Evolutionary conservation across 805 yeast species (phyloP).

Genomic region (Saturnispora gosingensis): DNA sequence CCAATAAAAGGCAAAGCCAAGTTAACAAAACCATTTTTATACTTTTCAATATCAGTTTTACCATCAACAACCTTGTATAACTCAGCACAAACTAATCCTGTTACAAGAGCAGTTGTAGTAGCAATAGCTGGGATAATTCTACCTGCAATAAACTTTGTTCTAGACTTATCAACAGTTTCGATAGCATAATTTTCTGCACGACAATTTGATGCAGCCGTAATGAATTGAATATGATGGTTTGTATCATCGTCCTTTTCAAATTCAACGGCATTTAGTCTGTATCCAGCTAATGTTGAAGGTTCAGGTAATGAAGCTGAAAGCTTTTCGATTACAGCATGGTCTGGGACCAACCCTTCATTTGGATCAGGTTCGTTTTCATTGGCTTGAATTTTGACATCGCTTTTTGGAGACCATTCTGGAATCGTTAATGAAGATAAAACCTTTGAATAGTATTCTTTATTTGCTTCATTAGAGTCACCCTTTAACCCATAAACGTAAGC

Average conservation of each 20-base stretch:
- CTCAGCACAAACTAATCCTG: conserved; percentile 90
- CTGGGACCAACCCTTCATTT: conserved; percentile 43
- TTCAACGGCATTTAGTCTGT: conserved; percentile 79
- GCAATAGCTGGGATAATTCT: conserved; percentile 98
- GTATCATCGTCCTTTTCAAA: conserved; percentile 98
- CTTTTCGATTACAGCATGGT: conserved; percentile 53
- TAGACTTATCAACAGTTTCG: conserved; percentile 78
- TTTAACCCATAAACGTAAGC: conserved; percentile 87
- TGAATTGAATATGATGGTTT: conserved; percentile 94
- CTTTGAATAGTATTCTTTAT: conserved; percentile 39
- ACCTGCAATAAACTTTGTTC: conserved; percentile 96
- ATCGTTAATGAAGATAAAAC: conserved; percentile 43
- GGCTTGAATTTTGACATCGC: conserved; percentile 73
- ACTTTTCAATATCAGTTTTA: conserved; percentile 67
- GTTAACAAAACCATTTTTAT: conserved; percentile 86
- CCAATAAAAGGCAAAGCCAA: conserved; percentile 94
- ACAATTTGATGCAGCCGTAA: conserved; percentile 90
- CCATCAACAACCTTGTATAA: conserved; percentile 80
- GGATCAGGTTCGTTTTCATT: conserved; percentile 86
- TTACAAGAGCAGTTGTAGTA: conserved; percentile 95
- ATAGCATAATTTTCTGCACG: conserved; percentile 88
- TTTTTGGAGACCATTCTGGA: conserved; percentile 64
- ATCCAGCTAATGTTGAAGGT: conserved; percentile 83
- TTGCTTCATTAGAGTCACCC: conserved; percentile 51
- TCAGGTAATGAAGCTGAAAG: conserved; percentile 78